Conservation (phyloP, 352 stramenopile species). For the Phytophthora litchii region DNA sequence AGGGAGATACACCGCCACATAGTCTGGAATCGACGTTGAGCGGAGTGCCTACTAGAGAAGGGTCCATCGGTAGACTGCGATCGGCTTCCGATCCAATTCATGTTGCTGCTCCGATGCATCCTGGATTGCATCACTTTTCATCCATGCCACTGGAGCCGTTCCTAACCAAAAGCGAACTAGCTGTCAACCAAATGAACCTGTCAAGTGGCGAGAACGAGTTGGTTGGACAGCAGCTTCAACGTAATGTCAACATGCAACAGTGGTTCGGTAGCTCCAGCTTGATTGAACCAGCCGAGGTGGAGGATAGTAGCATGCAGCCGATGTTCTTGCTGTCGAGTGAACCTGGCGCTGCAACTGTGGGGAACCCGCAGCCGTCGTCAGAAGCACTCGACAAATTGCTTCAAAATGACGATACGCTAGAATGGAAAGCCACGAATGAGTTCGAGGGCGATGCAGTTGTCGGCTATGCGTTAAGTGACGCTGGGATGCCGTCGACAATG, state of each 20-base stretch:
- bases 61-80: slow-evolving; percentile 12
- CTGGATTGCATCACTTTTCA: slow-evolving; percentile 21
- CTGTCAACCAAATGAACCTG: neutral
- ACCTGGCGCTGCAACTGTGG: neutral
- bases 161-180: slow-evolving; percentile 2
- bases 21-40: slow-evolving; percentile 19
- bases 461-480: slow-evolving; percentile 37
- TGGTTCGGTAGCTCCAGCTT: slow-evolving; percentile 8
- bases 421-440: slow-evolving; percentile 36
- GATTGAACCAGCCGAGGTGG: slow-evolving; percentile 3
- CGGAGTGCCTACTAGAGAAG: neutral
- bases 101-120: slow-evolving; percentile 7
- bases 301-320: neutral
- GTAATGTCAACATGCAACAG: slow-evolving; percentile 14
- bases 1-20: slow-evolving; percentile 22
- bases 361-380: slow-evolving; percentile 23
- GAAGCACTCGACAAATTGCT: slow-evolving; percentile 42
- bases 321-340: slow-evolving; percentile 19
- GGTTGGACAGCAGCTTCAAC: neutral
- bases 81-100: slow-evolving; percentile 32
- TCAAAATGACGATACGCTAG: slow-evolving; percentile 28
- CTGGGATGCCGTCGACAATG: slow-evolving; percentile 31
- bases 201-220: slow-evolving; percentile 2
- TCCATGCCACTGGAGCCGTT: slow-evolving; percentile 18
- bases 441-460: slow-evolving; percentile 26